These are phyloP conservation scores for Thecaphora thlaspeos DNA, from an alignment of 1,284 basidiomycete species.

Conservation along the genomic window DNA sequence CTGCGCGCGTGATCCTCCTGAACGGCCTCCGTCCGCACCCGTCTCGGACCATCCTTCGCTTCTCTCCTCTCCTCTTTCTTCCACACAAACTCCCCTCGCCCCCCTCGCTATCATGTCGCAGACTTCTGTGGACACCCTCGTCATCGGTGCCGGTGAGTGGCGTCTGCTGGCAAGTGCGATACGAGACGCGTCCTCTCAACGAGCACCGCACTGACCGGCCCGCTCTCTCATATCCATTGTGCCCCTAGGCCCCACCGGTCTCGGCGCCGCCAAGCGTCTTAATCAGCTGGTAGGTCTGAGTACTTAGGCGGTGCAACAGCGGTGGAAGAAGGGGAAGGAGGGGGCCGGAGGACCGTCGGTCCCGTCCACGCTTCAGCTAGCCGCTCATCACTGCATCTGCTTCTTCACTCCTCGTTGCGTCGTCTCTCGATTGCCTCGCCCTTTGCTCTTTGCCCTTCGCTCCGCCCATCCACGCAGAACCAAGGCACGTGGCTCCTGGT, in stretches of 20 bases:
- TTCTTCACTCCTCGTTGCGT: too few species aligned
- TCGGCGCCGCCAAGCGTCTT: slow-evolving; percentile 63
- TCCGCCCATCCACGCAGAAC: too few species aligned
- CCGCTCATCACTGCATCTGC: too few species aligned
- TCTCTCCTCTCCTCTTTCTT: not conserved
- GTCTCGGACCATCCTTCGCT: not conserved
- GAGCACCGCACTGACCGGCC: too few species aligned
- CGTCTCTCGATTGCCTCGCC: too few species aligned
- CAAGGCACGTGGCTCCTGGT: slow-evolving; percentile 60
- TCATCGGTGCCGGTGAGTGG: slow-evolving; percentile 53
- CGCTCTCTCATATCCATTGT: not conserved
- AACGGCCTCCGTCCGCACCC: too few species aligned
- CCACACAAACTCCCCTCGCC: slow-evolving; percentile 3
- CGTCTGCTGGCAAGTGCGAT: not conserved
- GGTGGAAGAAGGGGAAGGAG: too few species aligned
- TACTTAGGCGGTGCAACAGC: not conserved
- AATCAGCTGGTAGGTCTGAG: slow-evolving; percentile 59
- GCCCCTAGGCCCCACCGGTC: slow-evolving; percentile 58
- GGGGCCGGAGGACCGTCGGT: too few species aligned
- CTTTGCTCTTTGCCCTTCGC: too few species aligned
- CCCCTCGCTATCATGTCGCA: slow-evolving; percentile 16
- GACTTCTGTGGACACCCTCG: slow-evolving; percentile 53
- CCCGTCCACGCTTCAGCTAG: too few species aligned
- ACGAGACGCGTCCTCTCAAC: not conserved
- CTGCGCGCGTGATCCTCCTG: too few species aligned